Base-by-base conservation (phyloP, 2,329 filamentous ascomycete species). In the Pseudogymnoascus sp. region DNA sequence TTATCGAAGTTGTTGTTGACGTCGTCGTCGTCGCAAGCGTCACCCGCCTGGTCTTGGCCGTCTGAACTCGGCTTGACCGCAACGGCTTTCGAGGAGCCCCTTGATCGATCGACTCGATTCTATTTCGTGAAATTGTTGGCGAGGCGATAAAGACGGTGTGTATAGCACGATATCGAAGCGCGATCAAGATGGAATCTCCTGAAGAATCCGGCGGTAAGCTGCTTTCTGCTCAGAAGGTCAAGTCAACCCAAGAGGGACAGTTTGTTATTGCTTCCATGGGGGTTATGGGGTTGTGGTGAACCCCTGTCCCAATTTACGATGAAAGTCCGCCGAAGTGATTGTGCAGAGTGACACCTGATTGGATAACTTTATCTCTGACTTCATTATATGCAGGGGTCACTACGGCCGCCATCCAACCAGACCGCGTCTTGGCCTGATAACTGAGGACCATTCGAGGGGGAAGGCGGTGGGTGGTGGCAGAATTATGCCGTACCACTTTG, bases 1-100 rank as follows among this genome's bases (percentile, higher is more conserved):
- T 10, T 29, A 21, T 71, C 67, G 21, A 64, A 67, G 64, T 76
- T 72, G 59, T 76, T 76, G 61, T 78, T 74, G 66, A 81, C 77
- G 63, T 76, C 77, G 66, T 79, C 43, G 43, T 49, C 43, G 43
- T 49, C 5, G 43, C 43, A 49, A 49, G 43, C 43, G 43, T 49
- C 43, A 49, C 43, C 43, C 43, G 43, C 43, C 43, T 49, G 43
- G 43, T n/a, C 43, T 49, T 49, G 43, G 43, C 43, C 43, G 43
- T 49, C 43, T 49, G 43, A 49, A 49, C 43, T 29, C 21, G 43
- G 43, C 43, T 49, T 49, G 43, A 49, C 43, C 43, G 43, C 43
- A 49, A 49, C 43, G 21, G 43, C 43, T 49, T 29, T 49, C 21
- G 43, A 49, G 43, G 26, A 49, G 21, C 19, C 23, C 23, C 21